Conservation (phyloP, 1,284 basidiomycete genomes). For the Irpex lacteus region DNA sequence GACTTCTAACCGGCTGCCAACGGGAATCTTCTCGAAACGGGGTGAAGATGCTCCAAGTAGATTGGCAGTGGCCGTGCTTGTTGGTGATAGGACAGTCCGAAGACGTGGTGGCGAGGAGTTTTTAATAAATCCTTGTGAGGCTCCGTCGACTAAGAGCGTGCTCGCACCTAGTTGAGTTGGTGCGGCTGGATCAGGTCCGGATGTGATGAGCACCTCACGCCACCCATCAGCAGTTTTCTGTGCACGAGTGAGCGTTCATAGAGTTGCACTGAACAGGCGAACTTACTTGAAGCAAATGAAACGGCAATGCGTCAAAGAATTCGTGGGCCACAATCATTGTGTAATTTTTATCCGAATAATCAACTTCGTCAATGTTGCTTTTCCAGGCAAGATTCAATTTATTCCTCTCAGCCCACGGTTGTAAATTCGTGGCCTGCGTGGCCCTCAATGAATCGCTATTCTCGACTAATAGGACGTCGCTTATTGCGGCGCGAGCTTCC, state of each 20-base stretch:
- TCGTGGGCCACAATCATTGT: conserved; percentile 95
- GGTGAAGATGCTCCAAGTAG: conserved; percentile 69
- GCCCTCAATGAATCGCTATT: conserved; percentile 68
- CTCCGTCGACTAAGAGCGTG: neutral
- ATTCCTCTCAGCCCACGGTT: conserved; percentile 22
- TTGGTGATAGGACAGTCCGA: conserved; percentile 65
- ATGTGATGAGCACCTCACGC: conserved; percentile 83
- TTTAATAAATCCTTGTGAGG: conserved; percentile 11
- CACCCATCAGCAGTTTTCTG: conserved; percentile 81
- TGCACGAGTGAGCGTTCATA: neutral
- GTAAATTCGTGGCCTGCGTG: conserved; percentile 62
- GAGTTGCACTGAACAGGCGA: neutral
- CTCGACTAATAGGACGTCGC: conserved; percentile 78
- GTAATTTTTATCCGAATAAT: conserved; percentile 53
- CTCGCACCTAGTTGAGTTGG: conserved; percentile 24
- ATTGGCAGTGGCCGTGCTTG: conserved; percentile 61
- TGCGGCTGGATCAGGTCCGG: conserved; percentile 28
- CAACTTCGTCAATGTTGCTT: conserved; percentile 69
- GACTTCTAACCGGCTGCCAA: conserved; percentile 77
- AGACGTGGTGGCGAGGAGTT: conserved; percentile 39
- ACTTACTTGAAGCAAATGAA: conserved; percentile 84
- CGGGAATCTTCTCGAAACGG: conserved; percentile 64
- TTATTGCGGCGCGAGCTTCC: conserved; percentile 36
- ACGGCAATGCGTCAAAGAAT: conserved; percentile 96
- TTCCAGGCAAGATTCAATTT: conserved; percentile 66